Evolutionary conservation across 1,139 yeast species (phyloP), one percentile per base, ranked within the genome.

Genomic region (Ashbya aceris): DNA sequence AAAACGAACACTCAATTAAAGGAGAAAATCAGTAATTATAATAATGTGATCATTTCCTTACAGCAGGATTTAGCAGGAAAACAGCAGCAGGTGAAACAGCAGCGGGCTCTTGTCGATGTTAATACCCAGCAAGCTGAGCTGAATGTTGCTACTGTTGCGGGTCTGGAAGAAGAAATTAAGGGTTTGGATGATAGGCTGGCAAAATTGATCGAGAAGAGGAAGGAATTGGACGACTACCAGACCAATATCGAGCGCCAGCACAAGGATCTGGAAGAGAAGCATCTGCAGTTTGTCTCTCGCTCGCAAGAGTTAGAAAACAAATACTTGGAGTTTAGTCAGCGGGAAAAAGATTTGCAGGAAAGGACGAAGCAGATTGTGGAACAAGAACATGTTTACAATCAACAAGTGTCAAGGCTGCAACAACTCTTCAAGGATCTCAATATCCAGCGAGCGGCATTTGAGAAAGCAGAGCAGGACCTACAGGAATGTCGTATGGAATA

Each of bases 71-170:
- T 79, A 33, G 78, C 71, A 36, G 64, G 69, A 33, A 69, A 74
- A 35, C 65, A 72, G 37, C 65, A 64, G 40, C 84, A 79, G 45
- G 70, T 73, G 39, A 76, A 71, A 49, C 79, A 77, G 54, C 76
- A 83, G 39, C 67, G 71, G 43, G 83, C 83, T 43, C 69, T 82
- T 53, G 70, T 74, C 14, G 72, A 81, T 31, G 85, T 85, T 26
- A 75, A 76, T 52, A 71, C 76, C 42, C 79, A 83, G 30, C 95
- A 86, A 59, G 71, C 79, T 42, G 79, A 76, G 38, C 76, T 81
- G 4, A 70, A 73, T 30, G 69, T 78, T 46, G 68, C 76, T 14
- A 65, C 65, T 38, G 68, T 70, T 27, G 51, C 62, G 33, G 62
- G 65, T 27, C 62, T 76, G 34, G 65, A 66, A 48, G 60, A 60